A percentile compares a stretch with the other conserved stretches of the same genome.
These are phyloP conservation scores for Solanum etuberosum DNA, from an alignment of 257 asterid species.

Conservation along the genomic window DNA sequence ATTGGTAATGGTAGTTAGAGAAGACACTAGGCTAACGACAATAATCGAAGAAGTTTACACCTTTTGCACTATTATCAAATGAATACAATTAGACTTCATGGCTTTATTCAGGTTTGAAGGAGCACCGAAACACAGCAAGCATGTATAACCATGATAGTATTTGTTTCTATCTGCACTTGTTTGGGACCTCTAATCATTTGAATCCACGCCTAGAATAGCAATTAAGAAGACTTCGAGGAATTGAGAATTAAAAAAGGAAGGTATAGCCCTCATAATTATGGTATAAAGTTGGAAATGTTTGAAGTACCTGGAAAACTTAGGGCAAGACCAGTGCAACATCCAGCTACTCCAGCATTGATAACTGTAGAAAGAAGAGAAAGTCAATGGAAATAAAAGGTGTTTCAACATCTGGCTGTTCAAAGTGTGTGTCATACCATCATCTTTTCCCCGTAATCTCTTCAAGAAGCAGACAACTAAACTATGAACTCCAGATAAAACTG, in stretches of 20 bases:
- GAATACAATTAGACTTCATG: neutral
- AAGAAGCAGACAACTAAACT: conserved; percentile 77
- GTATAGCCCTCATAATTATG: neutral
- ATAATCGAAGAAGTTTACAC: neutral
- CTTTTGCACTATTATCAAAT: neutral
- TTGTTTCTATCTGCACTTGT: neutral
- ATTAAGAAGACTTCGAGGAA: neutral
- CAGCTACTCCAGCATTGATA: conserved; percentile 92
- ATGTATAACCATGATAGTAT: neutral
- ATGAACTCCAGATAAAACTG: conserved; percentile 84
- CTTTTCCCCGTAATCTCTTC: conserved; percentile 80
- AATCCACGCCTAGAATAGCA: neutral
- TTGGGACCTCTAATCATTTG: neutral
- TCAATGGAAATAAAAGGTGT: neutral
- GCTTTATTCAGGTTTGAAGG: neutral
- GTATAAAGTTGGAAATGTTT: neutral
- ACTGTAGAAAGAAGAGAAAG: conserved; percentile 27
- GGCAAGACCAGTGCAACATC: conserved; percentile 96
- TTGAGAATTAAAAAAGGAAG: neutral
- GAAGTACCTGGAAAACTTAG: conserved; percentile 75
- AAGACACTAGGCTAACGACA: neutral
- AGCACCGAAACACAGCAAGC: neutral
- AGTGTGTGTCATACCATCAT: conserved; percentile 50
- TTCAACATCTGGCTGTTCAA: neutral
- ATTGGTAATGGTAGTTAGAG: neutral